Evolutionary conservation across 2,329 filamentous ascomycete genomes (phyloP).

Genomic region (Ascochyta lentis): DNA sequence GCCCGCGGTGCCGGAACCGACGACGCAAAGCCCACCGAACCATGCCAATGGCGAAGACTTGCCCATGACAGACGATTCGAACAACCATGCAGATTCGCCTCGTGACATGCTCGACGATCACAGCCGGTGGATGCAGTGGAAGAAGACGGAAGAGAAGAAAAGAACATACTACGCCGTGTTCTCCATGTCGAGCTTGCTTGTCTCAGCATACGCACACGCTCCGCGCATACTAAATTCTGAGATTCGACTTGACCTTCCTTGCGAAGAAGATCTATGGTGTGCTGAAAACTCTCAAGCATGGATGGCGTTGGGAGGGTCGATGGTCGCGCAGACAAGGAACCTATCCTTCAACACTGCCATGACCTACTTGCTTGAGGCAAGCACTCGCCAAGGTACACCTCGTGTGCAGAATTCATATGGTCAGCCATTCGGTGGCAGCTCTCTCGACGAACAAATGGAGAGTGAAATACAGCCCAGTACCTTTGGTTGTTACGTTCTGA

Average conservation of each 20-base stretch:
- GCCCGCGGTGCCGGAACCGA: constrained; percentile 44
- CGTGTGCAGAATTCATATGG: constrained; percentile 48
- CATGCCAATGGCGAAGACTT: constrained; percentile 60
- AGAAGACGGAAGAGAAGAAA: constrained; percentile 86
- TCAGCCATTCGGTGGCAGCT: constrained; percentile 58
- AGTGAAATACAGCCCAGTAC: constrained; percentile 81
- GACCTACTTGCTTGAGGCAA: constrained; percentile 79
- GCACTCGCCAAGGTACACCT: constrained; percentile 63
- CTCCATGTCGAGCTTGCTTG: constrained; percentile 86
- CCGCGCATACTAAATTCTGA: constrained; percentile 94
- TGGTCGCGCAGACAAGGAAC: constrained; percentile 71
- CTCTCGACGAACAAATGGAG: constrained; percentile 59
- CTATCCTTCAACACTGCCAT: constrained; percentile 84
- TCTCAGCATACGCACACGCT: constrained; percentile 91
- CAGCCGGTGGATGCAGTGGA: constrained; percentile 89
- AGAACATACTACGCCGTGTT: constrained; percentile 92
- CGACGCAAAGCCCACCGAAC: constrained; percentile 29
- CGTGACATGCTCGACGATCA: constrained; percentile 62
- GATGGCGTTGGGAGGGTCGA: constrained; percentile 75
- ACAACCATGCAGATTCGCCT: constrained; percentile 48
- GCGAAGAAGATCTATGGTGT: constrained; percentile 89
- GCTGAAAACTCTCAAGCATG: constrained; percentile 85
- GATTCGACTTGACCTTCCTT: constrained; percentile 85
- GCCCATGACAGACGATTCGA: constrained; percentile 60
- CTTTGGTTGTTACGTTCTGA: constrained; percentile 88